Base-by-base conservation (phyloP, 2,329 filamentous ascomycete species). In the Aureobasidium sp. region DNA sequence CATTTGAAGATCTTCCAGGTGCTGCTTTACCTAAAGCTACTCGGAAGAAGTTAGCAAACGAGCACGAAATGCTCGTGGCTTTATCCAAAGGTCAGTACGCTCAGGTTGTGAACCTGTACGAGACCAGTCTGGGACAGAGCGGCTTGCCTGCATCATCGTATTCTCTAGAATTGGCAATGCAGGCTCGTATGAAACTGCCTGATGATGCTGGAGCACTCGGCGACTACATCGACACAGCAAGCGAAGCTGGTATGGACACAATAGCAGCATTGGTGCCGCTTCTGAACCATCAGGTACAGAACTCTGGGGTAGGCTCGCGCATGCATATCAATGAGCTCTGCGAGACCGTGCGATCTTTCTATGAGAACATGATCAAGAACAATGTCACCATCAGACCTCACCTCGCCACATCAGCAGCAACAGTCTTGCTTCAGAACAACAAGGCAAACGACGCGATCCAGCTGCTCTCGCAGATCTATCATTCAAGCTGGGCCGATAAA, bases 211-310 rank as follows among this genome's bases (percentile, higher is more conserved):
- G 51, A 15, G 64, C 63, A 26, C 70, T 69, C 17, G 57, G 66
- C 41, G 46, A 60, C 12, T 62, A 71, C 5, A 46, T 73, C n/a
- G 46, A 56, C 3, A 43, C 66, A 20, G 71, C 72, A 9, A 56
- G 62, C 5, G 39, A 60, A n/a, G 70, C 71, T 37, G 72, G 72
- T 12, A 68, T 72, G 63, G 66, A 73, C 47, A 64, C 67, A 17
- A 66, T 53, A n/a, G 63, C 64, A 48, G 71, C 70, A 24, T 64
- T 67, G 53, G 66, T 63, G 2, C 69, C 68, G 9, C 34, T 73
- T n/a, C 62, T 73, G 15, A 65, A 69, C 26, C 64, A 72, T 32
- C 63, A 66, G 12, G 69, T 74, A 48, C 55, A 61, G 5, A 15
- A 56, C 5, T 20, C 43, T 17, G 63, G 65, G 24, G 63, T 56